Base-by-base conservation (phyloP, 2,329 filamentous ascomycete species). In the Tolypocladium inflatum region DNA sequence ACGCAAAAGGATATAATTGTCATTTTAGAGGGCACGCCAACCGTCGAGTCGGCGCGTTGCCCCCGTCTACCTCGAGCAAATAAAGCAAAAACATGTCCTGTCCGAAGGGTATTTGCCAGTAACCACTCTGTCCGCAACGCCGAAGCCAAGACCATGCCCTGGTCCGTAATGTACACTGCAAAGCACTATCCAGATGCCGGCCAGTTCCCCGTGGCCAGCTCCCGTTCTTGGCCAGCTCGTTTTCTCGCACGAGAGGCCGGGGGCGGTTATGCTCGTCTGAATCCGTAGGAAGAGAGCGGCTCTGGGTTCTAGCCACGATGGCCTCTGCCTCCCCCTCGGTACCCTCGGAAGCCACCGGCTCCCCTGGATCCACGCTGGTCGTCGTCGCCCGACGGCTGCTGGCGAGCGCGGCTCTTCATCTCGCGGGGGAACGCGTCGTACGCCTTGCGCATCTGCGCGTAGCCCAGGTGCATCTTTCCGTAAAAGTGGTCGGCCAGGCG, bases 401-500 rank as follows among this genome's bases (percentile, higher is more conserved):
- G 85, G 45, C 84, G 82, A 54, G 80, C 78, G 35, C 89, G 79
- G 2, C 87, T 87, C 69, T 91, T 89, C 73, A 96, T 80, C 70
- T 97, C 91, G 73, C 91, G 91, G 55, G 88, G 88, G 62, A 99
- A 85, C n/a, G 83, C 78, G 58, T 96, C 91, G 67, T 85, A 91
- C 3, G 91, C 94, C 80, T 94, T 96, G 66, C 94, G 85, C 94
- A 99, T 99, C 75, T 96, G 90, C 19, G 94, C 94, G 71, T 97
- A 99, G 0, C 94, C 94, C 58, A 99, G 77, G 70, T 99, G 94
- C 94, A 99, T 99, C 80, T 99, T 99, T 26, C 94, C 94, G 73
- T 97, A 97, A 71, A 99, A 99, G 73, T 99, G 94, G 71, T 99
- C 94, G 23, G 94, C 94, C 69, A 99, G 73, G 37, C 94, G 83